phyloP scores from a whole-genome alignment of 1,139 yeast species.

The Petasospora rhodanensis region DNA sequence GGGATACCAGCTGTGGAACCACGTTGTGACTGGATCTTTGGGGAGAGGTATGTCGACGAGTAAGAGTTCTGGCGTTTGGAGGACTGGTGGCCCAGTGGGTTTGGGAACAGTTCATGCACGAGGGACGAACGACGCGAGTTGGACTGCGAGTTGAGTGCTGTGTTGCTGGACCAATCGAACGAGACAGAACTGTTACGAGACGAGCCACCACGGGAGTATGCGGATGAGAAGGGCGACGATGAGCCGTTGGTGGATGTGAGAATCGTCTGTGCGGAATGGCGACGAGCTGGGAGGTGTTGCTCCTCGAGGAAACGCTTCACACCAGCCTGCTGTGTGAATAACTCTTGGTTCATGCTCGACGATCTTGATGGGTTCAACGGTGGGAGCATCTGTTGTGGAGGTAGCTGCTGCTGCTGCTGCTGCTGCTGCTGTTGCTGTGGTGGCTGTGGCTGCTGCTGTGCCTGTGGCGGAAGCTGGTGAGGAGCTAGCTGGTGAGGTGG shows the following conservation, averaged over 20 bases:
- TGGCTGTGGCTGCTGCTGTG: slow-evolving; percentile 10
- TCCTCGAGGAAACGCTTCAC: slow-evolving; percentile 26
- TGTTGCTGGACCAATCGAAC: slow-evolving; percentile 16
- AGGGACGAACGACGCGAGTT: slow-evolving; percentile 25
- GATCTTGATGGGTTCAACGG: slow-evolving; percentile 19
- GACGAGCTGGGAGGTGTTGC: slow-evolving; percentile 22
- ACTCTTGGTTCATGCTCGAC: slow-evolving; percentile 21
- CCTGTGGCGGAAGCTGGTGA: too few species aligned
- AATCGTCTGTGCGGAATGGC: slow-evolving; percentile 26
- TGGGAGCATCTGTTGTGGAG: slow-evolving; percentile 17
- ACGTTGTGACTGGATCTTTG: slow-evolving; percentile 20
- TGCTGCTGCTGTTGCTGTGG: slow-evolving; percentile 1
- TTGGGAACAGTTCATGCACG: slow-evolving; percentile 23
- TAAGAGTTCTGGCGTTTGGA: slow-evolving; percentile 20
- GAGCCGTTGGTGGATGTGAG: slow-evolving; percentile 19
- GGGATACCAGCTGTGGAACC: slow-evolving; percentile 18
- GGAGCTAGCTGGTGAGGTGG: slow-evolving; percentile 9
- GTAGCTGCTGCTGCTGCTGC: slow-evolving; percentile 6
- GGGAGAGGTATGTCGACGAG: slow-evolving; percentile 21
- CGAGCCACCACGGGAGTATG: slow-evolving; percentile 20
- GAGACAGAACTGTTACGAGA: slow-evolving; percentile 26
- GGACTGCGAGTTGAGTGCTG: slow-evolving; percentile 10
- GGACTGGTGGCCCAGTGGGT: slow-evolving; percentile 12
- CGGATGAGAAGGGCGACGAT: slow-evolving; percentile 21
- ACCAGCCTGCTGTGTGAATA: slow-evolving; percentile 23